Evolutionary conservation across 1,284 basidiomycete genomes (phyloP), one percentile per base, ranked within the genome.

Genomic region (Malassezia psittaci): DNA sequence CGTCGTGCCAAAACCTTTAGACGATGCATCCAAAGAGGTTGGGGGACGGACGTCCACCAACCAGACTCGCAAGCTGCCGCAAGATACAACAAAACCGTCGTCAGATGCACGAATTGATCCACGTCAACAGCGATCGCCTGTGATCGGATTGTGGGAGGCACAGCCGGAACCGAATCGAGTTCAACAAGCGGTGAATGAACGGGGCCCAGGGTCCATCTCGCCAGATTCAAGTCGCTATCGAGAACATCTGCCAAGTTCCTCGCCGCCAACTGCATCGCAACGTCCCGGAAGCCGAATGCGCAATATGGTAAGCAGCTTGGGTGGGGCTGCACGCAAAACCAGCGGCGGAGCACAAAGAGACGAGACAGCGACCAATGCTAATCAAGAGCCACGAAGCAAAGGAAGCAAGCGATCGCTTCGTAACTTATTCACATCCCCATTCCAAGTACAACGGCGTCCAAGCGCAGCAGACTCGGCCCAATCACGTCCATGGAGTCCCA

Each of bases 341-440:
- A 29, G 24, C 43, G 43, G 11, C 43, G 24, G 24, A 29, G 24
- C 24, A 29, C 24, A 29, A 29, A 3, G 7, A 29, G 24, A 29
- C 24, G 24, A 29, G 24, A 7, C 10, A 16, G 15, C 29, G 8
- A 34, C 19, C 21, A n/a, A 29, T 12, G 43, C 43, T 6, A 41
- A n/a, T 32, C 41, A 16, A 19, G 43, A 29, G 43, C 43, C 43
- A 16, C 18, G 43, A 7, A 9, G 29, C 13, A 24, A 33, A 34
- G 45, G 37, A 9, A 47, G 34, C 45, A 35, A 36, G 45, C 47
- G 47, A 10, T 38, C 47, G 47, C 47, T 48, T 19, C 47, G 47
- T 10, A 48, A 10, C 47, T 16, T 48, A 18, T 39, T 48, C 15
- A 18, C 47, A 7, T 35, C 47, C 24, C 47, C 47, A n/a, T 33